Evolutionary conservation across 495 filamentous ascomycete genomes (phyloP), one percentile per base, ranked within the genome.

Genomic region (Ascodesmis nigricans): DNA sequence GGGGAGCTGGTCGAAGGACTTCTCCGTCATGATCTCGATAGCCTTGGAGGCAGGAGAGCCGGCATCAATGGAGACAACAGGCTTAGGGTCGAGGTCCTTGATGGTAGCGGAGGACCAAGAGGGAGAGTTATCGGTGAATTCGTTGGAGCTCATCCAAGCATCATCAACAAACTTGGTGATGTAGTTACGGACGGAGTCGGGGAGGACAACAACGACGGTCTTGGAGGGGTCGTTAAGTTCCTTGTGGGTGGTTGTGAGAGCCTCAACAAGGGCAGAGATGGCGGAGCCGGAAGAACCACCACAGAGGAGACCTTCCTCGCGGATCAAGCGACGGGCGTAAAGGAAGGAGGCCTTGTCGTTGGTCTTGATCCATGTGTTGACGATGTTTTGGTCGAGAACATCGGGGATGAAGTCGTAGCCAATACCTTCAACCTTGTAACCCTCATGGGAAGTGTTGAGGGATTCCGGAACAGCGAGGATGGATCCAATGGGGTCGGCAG

Each of bases 161-260:
- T 97, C 87, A 49, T 97, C 90, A 42, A 82, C 78, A 50, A 97
- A 97, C 66, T 99, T 99, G 57, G 74, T 82, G n/a, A 99, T 69
- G 52, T 99, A 99, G 53, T 78, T 91, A 44, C 87, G 67, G 44
- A 99, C 92, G 57, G 81, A 91, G 53, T 99, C 87, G 0, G 87
- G 90, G 21, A 91, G 59, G 20, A 99, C 62, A 9, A 93, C 78
- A 10, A 97, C 87, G 0, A 95, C 69, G 8, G 79, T 67, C 28
- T 53, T 53, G 5, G 28, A 40, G 10, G 36, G 32, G 7, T 41
- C 29, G 17, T 53, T 39, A 8, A 49, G 38, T 16, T 45, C 37
- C 0, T 45, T 44, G 47, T 91, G 79, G 24, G 69, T 70, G 53
- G 78, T 76, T 56, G 76, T 72, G 16, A 76, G 70, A 5, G 75